Evolutionary conservation across 129 eudicot genomes (phyloP), one percentile per base, ranked within the genome.

Genomic region (Logfia minima): DNA sequence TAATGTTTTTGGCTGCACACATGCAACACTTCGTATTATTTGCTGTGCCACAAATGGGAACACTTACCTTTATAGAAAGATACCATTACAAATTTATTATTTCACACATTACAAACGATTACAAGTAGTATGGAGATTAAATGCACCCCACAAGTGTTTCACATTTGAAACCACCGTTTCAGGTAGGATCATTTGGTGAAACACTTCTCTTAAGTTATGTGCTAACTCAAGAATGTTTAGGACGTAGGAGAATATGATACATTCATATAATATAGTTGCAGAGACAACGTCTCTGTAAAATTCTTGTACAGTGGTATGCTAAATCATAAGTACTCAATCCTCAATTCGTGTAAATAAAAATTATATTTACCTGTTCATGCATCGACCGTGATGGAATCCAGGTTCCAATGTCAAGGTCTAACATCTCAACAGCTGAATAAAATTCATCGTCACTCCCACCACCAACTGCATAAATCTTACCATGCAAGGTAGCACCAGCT

Each of bases 391-490:
- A 66, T 52, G 70, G 66, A 76, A 90, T 88, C 98, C 96, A 92
- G 28, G 85, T 75, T 66, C 98, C 96, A 64, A 85, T 82, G 73
- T 86, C 67, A 22, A 82, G 74, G 66, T 92, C 98, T 18, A 84
- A 84, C 98, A 92, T 90, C 84, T 92, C 96, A 61, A 88, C 92
- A 19, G 80, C 80, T 8, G 96, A 90, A 75, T 83, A 90, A 70
- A 80, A 73, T 18, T 81, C 88, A 74, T 64, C 19, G 18, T 84
- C 93, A 76, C 86, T 77, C 70, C 96, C 98, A 67, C 98, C 98
- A 55, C 96, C 98, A 70, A 90, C 61, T 14, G 96, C 93, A 76
- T 83, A 92, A 13, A 92, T 82, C 85, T 90, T 90, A 68, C 79
- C 80, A 63, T 90, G 71, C 66, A 88, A 76, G 62, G 88, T 80